Percentiles rank a stretch among this genome's conserved stretches.
These are phyloP conservation scores for Myxozyma kluyveri DNA, from an alignment of 805 yeast species.

Conservation along the genomic window DNA sequence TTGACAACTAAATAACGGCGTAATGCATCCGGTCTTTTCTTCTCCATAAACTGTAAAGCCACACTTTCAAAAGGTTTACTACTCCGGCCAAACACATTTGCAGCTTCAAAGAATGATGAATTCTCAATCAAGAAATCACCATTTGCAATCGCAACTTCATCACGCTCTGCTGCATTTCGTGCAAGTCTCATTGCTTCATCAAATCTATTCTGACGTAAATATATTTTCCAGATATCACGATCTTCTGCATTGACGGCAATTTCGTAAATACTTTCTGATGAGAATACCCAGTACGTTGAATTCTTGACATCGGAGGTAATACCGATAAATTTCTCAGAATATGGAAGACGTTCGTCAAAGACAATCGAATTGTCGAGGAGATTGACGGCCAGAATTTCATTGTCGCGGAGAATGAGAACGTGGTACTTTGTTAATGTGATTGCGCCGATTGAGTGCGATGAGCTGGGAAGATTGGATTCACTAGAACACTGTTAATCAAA, in stretches of 20 bases:
- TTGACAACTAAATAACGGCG: slow-evolving; percentile 48
- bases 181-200: slow-evolving; percentile 61
- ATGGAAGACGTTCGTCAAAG: slow-evolving; percentile 43
- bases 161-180: slow-evolving; percentile 43
- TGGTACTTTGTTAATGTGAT: slow-evolving; percentile 55
- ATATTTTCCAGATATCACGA: slow-evolving; percentile 67
- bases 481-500: slow-evolving; percentile 3
- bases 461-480: slow-evolving; percentile 23
- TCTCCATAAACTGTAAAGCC: slow-evolving; percentile 54
- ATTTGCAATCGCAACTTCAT: slow-evolving; percentile 51
- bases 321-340: slow-evolving; percentile 45
- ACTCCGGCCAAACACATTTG: slow-evolving; percentile 59
- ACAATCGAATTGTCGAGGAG: slow-evolving; percentile 52
- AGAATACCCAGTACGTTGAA: slow-evolving; percentile 74
- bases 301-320: slow-evolving; percentile 49
- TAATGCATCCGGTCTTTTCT: slow-evolving; percentile 45
- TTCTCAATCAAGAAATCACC: slow-evolving; percentile 50
- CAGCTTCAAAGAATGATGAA: slow-evolving; percentile 40
- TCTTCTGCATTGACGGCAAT: slow-evolving; percentile 67
- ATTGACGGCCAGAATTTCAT: slow-evolving; percentile 47
- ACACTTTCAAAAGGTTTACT: slow-evolving; percentile 67
- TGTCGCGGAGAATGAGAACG: slow-evolving; percentile 48
- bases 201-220: slow-evolving; percentile 52
- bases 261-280: slow-evolving; percentile 63
- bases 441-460: slow-evolving; percentile 34